These are phyloP conservation scores for Fomitopsis palustris DNA, from an alignment of 1,284 basidiomycete species.

Conservation along the genomic window DNA sequence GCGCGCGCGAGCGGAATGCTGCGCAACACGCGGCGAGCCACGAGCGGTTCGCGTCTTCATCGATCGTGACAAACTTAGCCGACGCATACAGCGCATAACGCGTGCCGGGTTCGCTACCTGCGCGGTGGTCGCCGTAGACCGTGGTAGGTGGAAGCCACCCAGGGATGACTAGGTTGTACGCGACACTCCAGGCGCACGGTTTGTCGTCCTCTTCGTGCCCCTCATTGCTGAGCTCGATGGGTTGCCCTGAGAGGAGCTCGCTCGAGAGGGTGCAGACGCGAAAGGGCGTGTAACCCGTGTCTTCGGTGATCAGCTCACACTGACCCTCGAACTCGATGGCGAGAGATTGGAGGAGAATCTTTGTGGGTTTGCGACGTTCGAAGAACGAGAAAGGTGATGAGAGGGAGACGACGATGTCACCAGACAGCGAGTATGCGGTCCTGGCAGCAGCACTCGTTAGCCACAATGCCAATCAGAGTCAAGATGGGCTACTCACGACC, in stretches of 20 bases:
- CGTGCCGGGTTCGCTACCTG: constrained; percentile 40
- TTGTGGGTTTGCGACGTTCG: constrained; percentile 41
- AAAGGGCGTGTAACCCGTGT: constrained; percentile 56
- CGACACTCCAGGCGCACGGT: constrained; percentile 63
- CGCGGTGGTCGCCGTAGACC: constrained; percentile 39
- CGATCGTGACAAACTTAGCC: constrained; percentile 49
- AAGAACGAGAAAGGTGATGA: constrained; percentile 48
- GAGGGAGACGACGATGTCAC: constrained; percentile 61
- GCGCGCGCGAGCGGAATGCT: constrained; percentile 15
- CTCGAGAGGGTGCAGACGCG: constrained; percentile 66
- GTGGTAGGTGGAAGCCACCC: constrained; percentile 73
- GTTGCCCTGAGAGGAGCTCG: constrained; percentile 49
- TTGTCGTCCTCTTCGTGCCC: constrained; percentile 49
- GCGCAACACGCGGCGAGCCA: constrained; percentile 32
- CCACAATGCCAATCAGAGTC: constrained; percentile 7
- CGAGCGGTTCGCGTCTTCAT: constrained; percentile 38
- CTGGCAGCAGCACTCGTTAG: constrained; percentile 21
- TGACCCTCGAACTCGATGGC: constrained; percentile 75
- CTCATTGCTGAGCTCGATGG: constrained; percentile 61
- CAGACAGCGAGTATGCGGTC: constrained; percentile 74
- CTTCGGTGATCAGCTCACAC: constrained; percentile 56
- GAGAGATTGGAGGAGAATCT: constrained; percentile 61
- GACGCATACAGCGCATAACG: constrained; percentile 67
- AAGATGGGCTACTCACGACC: constrained; percentile 45
- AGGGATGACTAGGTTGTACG: constrained; percentile 69